These are phyloP conservation scores for Pholiota adiposa DNA, from an alignment of 1,284 basidiomycete genomes.

Conservation along the genomic window DNA sequence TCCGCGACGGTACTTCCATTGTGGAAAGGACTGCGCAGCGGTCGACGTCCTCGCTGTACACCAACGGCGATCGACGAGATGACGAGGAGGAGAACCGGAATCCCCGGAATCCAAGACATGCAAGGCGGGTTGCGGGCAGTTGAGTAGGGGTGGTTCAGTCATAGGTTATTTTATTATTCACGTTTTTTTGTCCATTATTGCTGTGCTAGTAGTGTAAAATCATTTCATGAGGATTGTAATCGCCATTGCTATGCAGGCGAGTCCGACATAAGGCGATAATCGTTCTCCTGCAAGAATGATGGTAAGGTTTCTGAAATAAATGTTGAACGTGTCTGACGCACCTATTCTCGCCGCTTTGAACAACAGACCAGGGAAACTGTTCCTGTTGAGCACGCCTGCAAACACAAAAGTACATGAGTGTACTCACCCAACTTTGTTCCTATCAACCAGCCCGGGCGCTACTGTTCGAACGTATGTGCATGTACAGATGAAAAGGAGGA, in stretches of 20 bases:
- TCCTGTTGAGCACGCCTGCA: not conserved
- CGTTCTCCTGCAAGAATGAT: constrained; percentile 70
- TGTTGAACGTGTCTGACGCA: constrained; percentile 37
- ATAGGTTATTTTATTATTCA: constrained; percentile 14
- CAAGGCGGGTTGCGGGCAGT: constrained; percentile 18
- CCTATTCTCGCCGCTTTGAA: constrained; percentile 95
- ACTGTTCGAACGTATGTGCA: constrained; percentile 95
- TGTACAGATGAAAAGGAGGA: constrained; percentile 94
- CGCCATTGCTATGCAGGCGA: constrained; percentile 85
- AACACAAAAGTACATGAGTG: not conserved
- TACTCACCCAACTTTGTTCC: constrained; percentile 92
- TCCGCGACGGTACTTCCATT: constrained; percentile 90
- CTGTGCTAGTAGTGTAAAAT: constrained; percentile 19
- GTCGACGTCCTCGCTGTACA: constrained; percentile 47
- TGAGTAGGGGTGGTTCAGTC: constrained; percentile 1
- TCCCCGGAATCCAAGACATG: constrained; percentile 30
- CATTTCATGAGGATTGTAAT: constrained; percentile 50
- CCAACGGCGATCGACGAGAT: constrained; percentile 31
- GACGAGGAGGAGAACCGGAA: constrained; percentile 33
- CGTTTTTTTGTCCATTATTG: constrained; percentile 19
- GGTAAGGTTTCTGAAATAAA: not conserved
- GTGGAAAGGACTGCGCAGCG: constrained; percentile 81
- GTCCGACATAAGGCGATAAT: constrained; percentile 81
- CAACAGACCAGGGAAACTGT: constrained; percentile 87
- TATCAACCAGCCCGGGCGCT: constrained; percentile 88